These are phyloP conservation scores for Oryza longistaminata DNA, from an alignment of 176 grass and related monocot genomes.

Conservation along the genomic window DNA sequence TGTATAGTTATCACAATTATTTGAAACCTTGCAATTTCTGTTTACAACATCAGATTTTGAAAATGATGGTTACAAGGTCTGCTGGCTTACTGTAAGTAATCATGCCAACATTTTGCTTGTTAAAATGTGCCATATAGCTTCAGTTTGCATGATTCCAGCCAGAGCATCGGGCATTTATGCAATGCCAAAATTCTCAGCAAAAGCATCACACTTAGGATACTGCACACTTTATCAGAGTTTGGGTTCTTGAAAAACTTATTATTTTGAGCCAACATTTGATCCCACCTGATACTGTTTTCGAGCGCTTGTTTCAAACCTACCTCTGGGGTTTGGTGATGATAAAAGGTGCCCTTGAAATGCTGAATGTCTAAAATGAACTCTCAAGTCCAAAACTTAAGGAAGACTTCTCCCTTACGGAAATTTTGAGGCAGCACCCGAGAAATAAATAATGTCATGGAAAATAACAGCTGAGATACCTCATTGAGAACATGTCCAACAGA, in stretches of 20 bases:
- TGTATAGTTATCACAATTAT: slow-evolving; percentile 25
- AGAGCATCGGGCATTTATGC: slow-evolving; percentile 1
- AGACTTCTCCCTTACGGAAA: not conserved
- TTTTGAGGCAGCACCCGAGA: not conserved
- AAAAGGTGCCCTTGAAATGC: not conserved
- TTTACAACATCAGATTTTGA: not conserved
- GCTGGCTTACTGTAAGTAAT: slow-evolving; percentile 15
- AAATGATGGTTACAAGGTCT: slow-evolving; percentile 5
- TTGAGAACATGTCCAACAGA: slow-evolving; percentile 96
- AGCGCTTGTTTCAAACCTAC: not conserved
- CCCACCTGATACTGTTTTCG: not conserved
- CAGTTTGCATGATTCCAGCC: not conserved
- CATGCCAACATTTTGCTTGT: not conserved
- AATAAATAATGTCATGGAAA: slow-evolving; percentile 12
- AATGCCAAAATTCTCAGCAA: not conserved
- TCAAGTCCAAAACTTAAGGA: slow-evolving; percentile 4
- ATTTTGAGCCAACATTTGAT: slow-evolving; percentile 1
- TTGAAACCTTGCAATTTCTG: not conserved
- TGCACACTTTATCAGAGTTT: not conserved
- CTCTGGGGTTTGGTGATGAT: not conserved
- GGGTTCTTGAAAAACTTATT: slow-evolving; percentile 2
- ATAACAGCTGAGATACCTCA: slow-evolving; percentile 57
- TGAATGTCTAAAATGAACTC: slow-evolving; percentile 10
- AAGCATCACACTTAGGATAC: not conserved
- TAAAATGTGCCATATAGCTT: slow-evolving; percentile 18